Percentiles rank a stretch among this genome's conserved stretches.
Conservation (phyloP, 768 basidiomycete genomes). For the Melanogaster broomeanus region DNA sequence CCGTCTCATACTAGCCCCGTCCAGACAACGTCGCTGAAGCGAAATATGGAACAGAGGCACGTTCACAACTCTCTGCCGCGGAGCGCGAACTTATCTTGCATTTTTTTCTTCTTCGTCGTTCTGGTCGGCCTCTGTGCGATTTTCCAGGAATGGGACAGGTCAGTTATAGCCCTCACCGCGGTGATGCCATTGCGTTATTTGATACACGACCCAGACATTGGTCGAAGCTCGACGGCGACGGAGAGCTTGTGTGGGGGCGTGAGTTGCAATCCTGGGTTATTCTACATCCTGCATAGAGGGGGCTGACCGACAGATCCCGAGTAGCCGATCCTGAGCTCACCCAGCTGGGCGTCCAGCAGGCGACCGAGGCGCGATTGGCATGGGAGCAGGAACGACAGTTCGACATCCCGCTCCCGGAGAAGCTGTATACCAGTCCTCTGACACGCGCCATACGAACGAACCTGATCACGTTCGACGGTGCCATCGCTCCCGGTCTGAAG, state of each 20-base stretch:
- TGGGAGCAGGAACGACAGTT: slow-evolving; percentile 47
- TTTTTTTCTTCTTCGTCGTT: no score
- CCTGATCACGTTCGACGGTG: slow-evolving; percentile 49
- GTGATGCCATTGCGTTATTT: neutral
- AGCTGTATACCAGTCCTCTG: slow-evolving; percentile 63
- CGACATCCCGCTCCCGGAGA: slow-evolving; percentile 48
- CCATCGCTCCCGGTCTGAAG: slow-evolving; percentile 30
- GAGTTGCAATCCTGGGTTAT: slow-evolving; percentile 28
- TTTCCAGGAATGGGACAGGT: slow-evolving; percentile 61
- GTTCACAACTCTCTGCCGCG: slow-evolving; percentile 1
- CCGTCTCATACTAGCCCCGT: slow-evolving; percentile 56
- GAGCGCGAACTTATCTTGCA: neutral
- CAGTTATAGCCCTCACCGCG: slow-evolving; percentile 21
- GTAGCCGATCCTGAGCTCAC: slow-evolving; percentile 69
- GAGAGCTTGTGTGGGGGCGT: slow-evolving; percentile 74
- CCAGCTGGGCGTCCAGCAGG: slow-evolving; percentile 55
- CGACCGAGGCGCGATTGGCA: slow-evolving; percentile 38
- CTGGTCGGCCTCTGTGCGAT: neutral
- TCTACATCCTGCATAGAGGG: neutral
- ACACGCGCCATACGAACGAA: slow-evolving; percentile 62
- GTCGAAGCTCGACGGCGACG: slow-evolving; percentile 66
- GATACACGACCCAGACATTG: slow-evolving; percentile 46
- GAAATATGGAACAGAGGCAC: slow-evolving; percentile 59
- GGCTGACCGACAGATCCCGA: neutral
- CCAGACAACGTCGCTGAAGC: slow-evolving; percentile 69